These are phyloP conservation scores for Phytophthora niederhauseri DNA, from an alignment of 352 stramenopile species.

Conservation along the genomic window DNA sequence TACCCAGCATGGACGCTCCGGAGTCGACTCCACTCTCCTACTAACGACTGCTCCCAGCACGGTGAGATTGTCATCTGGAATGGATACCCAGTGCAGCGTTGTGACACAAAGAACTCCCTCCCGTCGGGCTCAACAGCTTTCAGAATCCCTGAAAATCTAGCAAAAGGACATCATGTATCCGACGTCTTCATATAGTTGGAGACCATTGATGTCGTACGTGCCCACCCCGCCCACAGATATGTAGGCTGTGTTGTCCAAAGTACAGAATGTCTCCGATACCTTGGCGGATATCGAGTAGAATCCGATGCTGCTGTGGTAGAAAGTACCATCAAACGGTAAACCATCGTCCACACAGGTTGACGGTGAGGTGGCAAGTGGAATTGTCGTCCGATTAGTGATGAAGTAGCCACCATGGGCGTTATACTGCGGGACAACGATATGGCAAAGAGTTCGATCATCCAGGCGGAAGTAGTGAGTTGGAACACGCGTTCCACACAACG, in stretches of 20 bases:
- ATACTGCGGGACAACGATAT: slow-evolving; percentile 26
- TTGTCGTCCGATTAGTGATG: not conserved
- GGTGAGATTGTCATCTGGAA: no score
- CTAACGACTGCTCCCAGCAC: no score
- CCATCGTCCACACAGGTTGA: slow-evolving; percentile 15
- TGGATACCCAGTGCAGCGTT: no score
- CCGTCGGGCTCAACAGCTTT: no score
- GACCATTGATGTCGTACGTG: slow-evolving; percentile 31
- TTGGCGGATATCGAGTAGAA: slow-evolving; percentile 39
- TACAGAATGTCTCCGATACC: slow-evolving; percentile 20
- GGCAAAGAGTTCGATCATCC: slow-evolving; percentile 9
- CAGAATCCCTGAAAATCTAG: slow-evolving; percentile 30
- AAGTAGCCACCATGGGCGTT: slow-evolving; percentile 24
- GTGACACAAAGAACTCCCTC: no score
- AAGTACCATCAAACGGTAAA: slow-evolving; percentile 18
- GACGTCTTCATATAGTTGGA: slow-evolving; percentile 9
- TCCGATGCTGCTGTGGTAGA: slow-evolving; percentile 39
- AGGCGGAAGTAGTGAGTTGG: slow-evolving; percentile 21
- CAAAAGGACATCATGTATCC: slow-evolving; percentile 37
- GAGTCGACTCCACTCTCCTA: no score
- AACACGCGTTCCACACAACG: slow-evolving; percentile 25
- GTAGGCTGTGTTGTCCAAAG: slow-evolving; percentile 17
- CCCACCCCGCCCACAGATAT: slow-evolving; percentile 14
- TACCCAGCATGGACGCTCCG: no score
- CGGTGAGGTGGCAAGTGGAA: slow-evolving; percentile 1